Percentiles rank a stretch among this genome's conserved stretches.
Evolutionary conservation across 169 alveolate species (phyloP).

Genomic region (Cryptosporidium ubiquitum): DNA sequence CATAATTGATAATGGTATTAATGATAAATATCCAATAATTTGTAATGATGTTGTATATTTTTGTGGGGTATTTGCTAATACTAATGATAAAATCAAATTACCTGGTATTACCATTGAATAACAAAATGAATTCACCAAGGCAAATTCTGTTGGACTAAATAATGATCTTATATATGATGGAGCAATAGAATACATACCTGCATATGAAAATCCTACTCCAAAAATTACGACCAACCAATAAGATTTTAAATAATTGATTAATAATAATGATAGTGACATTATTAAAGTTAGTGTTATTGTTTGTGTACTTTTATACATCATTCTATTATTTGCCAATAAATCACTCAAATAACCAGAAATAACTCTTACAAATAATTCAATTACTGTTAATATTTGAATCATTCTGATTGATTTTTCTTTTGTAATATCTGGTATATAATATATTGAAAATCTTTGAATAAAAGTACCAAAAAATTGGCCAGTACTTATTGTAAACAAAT

Average conservation of each 20-base stretch:
- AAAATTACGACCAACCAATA: slow-evolving; percentile 48
- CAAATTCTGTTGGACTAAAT: slow-evolving; percentile 50
- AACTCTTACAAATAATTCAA: slow-evolving; percentile 58
- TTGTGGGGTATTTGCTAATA: slow-evolving; percentile 63
- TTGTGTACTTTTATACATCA: slow-evolving; percentile 50
- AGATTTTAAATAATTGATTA: slow-evolving; percentile 33
- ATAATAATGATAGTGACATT: slow-evolving; percentile 42
- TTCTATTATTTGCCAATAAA: slow-evolving; percentile 45
- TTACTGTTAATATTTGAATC: slow-evolving; percentile 43
- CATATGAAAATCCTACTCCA: slow-evolving; percentile 69
- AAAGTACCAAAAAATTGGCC: slow-evolving; percentile 66
- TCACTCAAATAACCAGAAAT: slow-evolving; percentile 50
- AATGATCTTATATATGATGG: slow-evolving; percentile 58
- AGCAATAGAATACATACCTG: slow-evolving; percentile 58
- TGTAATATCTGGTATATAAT: slow-evolving; percentile 49
- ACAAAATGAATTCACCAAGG: slow-evolving; percentile 62
- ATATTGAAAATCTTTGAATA: slow-evolving; percentile 53
- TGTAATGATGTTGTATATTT: slow-evolving; percentile 60
- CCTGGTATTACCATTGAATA: slow-evolving; percentile 71
- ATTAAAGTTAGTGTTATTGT: slow-evolving; percentile 41
- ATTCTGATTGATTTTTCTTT: slow-evolving; percentile 47
- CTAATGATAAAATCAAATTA: slow-evolving; percentile 41
- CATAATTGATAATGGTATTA: slow-evolving; percentile 32
- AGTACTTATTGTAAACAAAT: slow-evolving; percentile 64
- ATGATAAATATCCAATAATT: slow-evolving; percentile 40